A percentile compares a stretch with the other conserved stretches of the same genome.
Conservation (phyloP, 75 land plant species). For the Adiantum capillusveneris region DNA sequence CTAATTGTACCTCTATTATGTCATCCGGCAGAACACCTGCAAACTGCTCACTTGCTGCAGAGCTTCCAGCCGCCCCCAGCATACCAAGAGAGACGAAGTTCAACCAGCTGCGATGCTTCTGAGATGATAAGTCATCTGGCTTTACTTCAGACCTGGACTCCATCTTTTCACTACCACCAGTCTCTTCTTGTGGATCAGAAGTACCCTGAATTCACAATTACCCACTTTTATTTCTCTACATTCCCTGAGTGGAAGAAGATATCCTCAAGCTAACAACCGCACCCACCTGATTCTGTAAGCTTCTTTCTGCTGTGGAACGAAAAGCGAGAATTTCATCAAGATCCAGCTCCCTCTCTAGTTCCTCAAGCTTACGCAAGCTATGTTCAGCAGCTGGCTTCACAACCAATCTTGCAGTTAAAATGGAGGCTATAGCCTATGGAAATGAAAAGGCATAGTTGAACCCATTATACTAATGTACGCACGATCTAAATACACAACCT, state of each 20-base stretch:
- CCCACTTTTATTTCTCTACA: no score
- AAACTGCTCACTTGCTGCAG: constrained; percentile 52
- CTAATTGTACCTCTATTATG: constrained; percentile 87
- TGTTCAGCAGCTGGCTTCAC: constrained; percentile 46
- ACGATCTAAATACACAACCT: no score
- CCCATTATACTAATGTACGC: no score
- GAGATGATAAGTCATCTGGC: constrained; percentile 30
- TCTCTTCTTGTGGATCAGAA: background rate
- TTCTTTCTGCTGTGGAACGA: constrained; percentile 65
- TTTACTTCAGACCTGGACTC: constrained; percentile 30
- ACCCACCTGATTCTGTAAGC: constrained; percentile 52
- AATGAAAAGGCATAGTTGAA: no score
- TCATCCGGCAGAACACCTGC: constrained; percentile 90
- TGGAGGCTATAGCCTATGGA: no score
- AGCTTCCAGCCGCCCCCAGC: constrained; percentile 90
- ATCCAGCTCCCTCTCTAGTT: constrained; percentile 84
- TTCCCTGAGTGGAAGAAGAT: no score
- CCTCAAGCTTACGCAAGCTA: constrained; percentile 53
- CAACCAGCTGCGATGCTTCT: constrained; percentile 72
- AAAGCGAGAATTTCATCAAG: constrained; percentile 76
- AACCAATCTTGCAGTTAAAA: background rate
- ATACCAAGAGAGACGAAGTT: constrained; percentile 88
- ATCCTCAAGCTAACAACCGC: no score
- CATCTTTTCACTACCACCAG: background rate
- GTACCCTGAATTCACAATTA: no score